Evolutionary conservation across 2,329 filamentous ascomycete genomes (phyloP).

Genomic region (Fonsecaea multimorphosa): DNA sequence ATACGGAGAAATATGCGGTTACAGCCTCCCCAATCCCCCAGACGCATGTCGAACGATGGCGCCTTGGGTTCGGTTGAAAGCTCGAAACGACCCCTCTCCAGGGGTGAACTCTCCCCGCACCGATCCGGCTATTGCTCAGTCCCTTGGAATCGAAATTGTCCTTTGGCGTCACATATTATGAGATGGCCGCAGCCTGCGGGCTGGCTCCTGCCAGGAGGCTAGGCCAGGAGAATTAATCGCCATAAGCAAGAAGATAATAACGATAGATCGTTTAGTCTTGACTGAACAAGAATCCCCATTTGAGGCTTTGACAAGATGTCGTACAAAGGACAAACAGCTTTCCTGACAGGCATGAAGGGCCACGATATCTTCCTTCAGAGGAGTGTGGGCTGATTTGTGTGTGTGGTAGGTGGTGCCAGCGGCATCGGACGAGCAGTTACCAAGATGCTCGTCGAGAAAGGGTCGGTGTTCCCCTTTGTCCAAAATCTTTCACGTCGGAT

Average conservation of each 20-base stretch:
- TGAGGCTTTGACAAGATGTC: background rate
- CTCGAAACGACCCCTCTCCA: background rate
- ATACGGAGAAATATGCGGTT: no score
- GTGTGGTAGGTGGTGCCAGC: conserved; percentile 37
- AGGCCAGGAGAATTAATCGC: background rate
- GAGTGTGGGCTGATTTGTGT: background rate
- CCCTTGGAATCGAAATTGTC: background rate
- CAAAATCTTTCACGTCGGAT: no score
- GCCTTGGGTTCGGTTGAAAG: background rate
- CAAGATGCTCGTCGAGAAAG: conserved; percentile 38
- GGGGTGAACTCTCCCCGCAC: background rate
- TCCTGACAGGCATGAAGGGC: background rate
- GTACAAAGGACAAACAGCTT: conserved; percentile 1
- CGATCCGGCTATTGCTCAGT: background rate
- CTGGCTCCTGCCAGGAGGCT: background rate
- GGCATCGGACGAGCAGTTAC: conserved; percentile 41
- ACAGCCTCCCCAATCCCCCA: background rate
- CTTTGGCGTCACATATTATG: background rate
- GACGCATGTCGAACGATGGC: background rate
- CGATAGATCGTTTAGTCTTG: background rate
- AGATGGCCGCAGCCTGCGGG: background rate
- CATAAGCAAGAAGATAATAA: background rate
- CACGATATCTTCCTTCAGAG: background rate
- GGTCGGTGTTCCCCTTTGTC: conserved; percentile 11
- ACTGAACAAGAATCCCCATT: background rate